Evolutionary conservation across 2,329 filamentous ascomycete species (phyloP).

Genomic region (Penicillium nordicum): DNA sequence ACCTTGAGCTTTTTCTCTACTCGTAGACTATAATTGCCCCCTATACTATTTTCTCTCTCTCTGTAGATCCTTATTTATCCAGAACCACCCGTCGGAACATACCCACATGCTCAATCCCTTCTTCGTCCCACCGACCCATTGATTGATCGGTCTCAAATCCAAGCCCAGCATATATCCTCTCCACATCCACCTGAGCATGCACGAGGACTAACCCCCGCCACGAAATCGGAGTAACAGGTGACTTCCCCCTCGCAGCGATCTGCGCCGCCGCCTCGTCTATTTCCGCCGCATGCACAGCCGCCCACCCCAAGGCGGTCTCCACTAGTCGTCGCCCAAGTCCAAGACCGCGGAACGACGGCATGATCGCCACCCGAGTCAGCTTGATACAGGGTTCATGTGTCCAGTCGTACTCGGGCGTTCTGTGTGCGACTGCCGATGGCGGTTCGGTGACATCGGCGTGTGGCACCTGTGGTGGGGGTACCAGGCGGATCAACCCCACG

Average conservation of each 20-base stretch:
- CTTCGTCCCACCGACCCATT: conserved; percentile 77
- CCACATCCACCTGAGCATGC: conserved; percentile 70
- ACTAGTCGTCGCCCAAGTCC: conserved; percentile 66
- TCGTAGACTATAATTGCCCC: neutral
- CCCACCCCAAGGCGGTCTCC: conserved; percentile 65
- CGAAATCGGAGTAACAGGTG: conserved; percentile 38
- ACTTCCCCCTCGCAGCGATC: conserved; percentile 39
- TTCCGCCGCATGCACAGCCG: conserved; percentile 56
- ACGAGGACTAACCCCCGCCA: conserved; percentile 76
- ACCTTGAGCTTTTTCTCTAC: neutral
- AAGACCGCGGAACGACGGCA: conserved; percentile 61
- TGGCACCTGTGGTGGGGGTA: conserved; percentile 72
- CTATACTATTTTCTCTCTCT: neutral
- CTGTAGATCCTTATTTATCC: neutral
- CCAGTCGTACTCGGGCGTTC: conserved; percentile 44
- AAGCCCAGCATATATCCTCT: conserved; percentile 63
- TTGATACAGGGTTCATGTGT: conserved; percentile 73
- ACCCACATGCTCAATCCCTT: conserved; percentile 78
- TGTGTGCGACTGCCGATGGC: conserved; percentile 12
- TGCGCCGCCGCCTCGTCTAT: conserved; percentile 30
- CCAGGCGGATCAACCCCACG: conserved; percentile 73
- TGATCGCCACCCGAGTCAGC: conserved; percentile 71
- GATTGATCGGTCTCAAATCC: conserved; percentile 71
- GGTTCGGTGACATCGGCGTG: conserved; percentile 46
- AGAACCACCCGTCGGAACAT: conserved; percentile 63